phyloP scores from a whole-genome alignment of 2,329 filamentous ascomycete genomes.

The Canariomyces notabilis region DNA sequence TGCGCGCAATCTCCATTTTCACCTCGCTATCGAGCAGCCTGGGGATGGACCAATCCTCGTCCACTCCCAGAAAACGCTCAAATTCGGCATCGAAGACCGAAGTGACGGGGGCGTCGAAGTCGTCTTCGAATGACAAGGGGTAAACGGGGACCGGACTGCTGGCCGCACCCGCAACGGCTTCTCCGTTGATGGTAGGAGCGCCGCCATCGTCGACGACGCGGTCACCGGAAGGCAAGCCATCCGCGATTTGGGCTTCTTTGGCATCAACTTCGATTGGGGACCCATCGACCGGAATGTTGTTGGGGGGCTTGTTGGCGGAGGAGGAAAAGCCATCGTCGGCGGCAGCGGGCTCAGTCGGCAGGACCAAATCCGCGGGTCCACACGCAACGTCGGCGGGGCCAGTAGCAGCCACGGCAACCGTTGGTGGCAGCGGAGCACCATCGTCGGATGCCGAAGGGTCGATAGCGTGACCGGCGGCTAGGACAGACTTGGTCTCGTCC shows the following conservation, averaged over 20 bases:
- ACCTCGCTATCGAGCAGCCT: constrained; percentile 2
- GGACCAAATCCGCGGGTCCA: too few species aligned
- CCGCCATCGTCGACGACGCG: not conserved
- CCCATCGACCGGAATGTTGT: too few species aligned
- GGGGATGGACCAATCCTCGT: constrained; percentile 8
- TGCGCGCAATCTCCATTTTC: not conserved
- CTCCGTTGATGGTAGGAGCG: not conserved
- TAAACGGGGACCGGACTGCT: not conserved
- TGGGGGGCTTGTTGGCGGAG: not conserved
- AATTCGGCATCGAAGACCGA: not conserved
- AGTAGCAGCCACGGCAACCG: too few species aligned
- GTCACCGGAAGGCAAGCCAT: not conserved
- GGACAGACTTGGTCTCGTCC: too few species aligned
- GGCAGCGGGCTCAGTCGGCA: too few species aligned
- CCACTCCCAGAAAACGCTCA: constrained; percentile 1
- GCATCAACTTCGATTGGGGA: too few species aligned
- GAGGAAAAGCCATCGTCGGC: not conserved
- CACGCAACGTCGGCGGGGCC: too few species aligned
- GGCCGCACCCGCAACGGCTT: not conserved
- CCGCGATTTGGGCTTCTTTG: too few species aligned
- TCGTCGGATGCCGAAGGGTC: too few species aligned
- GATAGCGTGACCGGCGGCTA: too few species aligned
- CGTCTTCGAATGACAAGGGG: constrained; percentile 13
- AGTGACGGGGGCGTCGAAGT: constrained; percentile 11
- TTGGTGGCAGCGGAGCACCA: too few species aligned